A percentile compares a stretch with the other conserved stretches of the same genome.
Evolutionary conservation across 345 rosid genomes (phyloP).

Genomic region (Triadica sebifera): DNA sequence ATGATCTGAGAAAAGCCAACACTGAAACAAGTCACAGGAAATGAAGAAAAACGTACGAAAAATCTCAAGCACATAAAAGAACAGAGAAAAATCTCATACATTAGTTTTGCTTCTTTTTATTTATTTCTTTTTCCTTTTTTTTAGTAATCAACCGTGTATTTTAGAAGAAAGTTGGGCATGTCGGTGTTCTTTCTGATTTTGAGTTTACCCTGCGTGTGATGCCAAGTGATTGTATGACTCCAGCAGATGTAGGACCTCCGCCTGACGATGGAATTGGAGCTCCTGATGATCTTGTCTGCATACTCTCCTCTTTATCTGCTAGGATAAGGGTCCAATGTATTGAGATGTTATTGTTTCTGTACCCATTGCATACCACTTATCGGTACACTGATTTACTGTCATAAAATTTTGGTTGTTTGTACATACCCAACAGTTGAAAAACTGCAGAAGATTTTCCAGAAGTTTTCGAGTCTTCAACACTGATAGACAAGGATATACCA

Average conservation of each 20-base stretch:
- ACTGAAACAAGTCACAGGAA: background rate
- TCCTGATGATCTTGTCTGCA: slow-evolving; percentile 38
- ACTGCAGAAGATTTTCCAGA: slow-evolving; percentile 45
- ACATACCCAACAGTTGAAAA: slow-evolving; percentile 77
- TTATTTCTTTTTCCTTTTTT: background rate
- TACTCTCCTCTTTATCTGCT: slow-evolving; percentile 63
- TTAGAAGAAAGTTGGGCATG: slow-evolving; percentile 29
- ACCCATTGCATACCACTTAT: background rate
- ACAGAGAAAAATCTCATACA: background rate
- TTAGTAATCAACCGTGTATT: slow-evolving; percentile 25
- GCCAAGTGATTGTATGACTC: slow-evolving; percentile 47
- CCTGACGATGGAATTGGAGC: slow-evolving; percentile 37
- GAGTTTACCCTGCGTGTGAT: slow-evolving; percentile 63
- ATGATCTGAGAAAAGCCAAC: background rate
- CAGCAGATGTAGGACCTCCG: slow-evolving; percentile 48
- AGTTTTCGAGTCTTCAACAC: slow-evolving; percentile 52
- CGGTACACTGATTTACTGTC: slow-evolving; percentile 4
- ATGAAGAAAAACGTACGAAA: background rate
- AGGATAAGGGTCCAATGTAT: slow-evolving; percentile 22
- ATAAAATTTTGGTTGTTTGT: slow-evolving; percentile 1
- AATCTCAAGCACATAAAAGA: slow-evolving; percentile 13
- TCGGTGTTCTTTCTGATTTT: slow-evolving; percentile 28
- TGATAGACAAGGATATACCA: slow-evolving; percentile 36
- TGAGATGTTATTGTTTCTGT: slow-evolving; percentile 10
- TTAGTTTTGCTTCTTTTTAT: background rate